phyloP scores from a whole-genome alignment of 495 filamentous ascomycete species.

The Thozetella sp. region DNA sequence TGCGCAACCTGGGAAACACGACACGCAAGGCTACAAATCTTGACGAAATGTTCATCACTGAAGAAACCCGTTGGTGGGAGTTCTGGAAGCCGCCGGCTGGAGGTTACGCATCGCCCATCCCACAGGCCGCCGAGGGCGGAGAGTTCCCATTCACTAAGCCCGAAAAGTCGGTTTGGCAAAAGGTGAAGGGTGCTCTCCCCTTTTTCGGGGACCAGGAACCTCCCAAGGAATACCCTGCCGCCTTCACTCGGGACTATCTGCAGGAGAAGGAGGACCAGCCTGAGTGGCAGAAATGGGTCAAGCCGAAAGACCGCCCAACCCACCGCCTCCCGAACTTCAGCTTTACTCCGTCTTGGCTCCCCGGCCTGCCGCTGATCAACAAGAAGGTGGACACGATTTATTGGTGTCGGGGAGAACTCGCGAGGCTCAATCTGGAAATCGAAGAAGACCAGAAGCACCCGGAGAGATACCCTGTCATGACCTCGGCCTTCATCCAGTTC shows the following conservation, averaged over 20 bases:
- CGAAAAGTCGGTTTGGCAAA: conserved; percentile 42
- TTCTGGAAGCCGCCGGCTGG: conserved; percentile 57
- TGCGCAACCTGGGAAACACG: conserved; percentile 38
- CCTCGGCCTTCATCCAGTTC: conserved; percentile 98
- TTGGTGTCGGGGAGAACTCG: conserved; percentile 84
- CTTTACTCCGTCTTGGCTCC: conserved; percentile 73
- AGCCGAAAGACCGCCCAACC: conserved; percentile 79
- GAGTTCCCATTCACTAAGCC: conserved; percentile 40
- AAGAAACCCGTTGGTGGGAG: conserved; percentile 49
- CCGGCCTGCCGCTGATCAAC: conserved; percentile 75
- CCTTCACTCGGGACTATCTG: conserved; percentile 65
- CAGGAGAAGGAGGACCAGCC: conserved; percentile 68
- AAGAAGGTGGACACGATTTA: conserved; percentile 96
- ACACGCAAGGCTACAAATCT: conserved; percentile 41
- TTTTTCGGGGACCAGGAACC: conserved; percentile 35
- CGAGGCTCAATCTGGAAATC: conserved; percentile 89
- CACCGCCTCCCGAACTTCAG: conserved; percentile 80
- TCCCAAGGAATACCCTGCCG: conserved; percentile 65
- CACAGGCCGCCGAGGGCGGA: conserved; percentile 43
- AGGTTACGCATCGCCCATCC: conserved; percentile 53
- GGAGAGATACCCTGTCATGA: conserved; percentile 92
- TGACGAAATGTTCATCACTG: conserved; percentile 39
- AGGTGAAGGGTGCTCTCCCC: conserved; percentile 40
- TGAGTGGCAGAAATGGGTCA: conserved; percentile 85
- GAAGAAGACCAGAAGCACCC: conserved; percentile 86